A percentile compares a stretch with the other conserved stretches of the same genome.
Conservation (phyloP, 371 early-diverging fungal genomes). For the Mucor ambiguus region DNA sequence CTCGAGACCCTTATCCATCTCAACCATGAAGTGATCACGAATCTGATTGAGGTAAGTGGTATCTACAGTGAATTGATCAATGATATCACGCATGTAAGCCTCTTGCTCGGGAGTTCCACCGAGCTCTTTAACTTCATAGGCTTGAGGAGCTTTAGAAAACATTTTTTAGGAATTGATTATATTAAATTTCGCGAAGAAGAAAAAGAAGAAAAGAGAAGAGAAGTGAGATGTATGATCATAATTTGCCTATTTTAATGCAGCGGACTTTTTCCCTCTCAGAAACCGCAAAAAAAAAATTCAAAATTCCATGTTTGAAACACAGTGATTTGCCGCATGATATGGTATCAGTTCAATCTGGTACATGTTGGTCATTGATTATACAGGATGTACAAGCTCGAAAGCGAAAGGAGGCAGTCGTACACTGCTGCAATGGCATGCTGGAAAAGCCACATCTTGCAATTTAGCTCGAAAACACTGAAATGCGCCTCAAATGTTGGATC, state of each 20-base stretch:
- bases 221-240: background rate
- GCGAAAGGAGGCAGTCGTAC: background rate
- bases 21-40: constrained; percentile 65
- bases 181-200: constrained; percentile 4
- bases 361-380: background rate
- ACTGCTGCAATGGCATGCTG: background rate
- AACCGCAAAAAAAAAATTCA: constrained; percentile 15
- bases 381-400: background rate
- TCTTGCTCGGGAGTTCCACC: constrained; percentile 53
- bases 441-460: background rate
- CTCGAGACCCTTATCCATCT: constrained; percentile 77
- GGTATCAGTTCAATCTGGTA: constrained; percentile 4
- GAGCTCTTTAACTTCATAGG: constrained; percentile 30
- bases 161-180: constrained; percentile 8
- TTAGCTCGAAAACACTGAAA: background rate
- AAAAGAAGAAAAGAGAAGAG: constrained; percentile 11
- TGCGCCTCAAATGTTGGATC: background rate
- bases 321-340: constrained; percentile 16
- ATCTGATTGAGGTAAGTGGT: constrained; percentile 64
- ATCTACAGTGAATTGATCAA: constrained; percentile 61
- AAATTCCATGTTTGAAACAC: constrained; percentile 11
- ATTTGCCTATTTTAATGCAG: constrained; percentile 19
- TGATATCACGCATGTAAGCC: constrained; percentile 47
- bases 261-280: constrained; percentile 44
- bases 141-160: constrained; percentile 23